Percentiles rank a stretch among this genome's conserved stretches.
These are phyloP conservation scores for Cinchona pubescens DNA, from an alignment of 257 asterid species.

Conservation along the genomic window DNA sequence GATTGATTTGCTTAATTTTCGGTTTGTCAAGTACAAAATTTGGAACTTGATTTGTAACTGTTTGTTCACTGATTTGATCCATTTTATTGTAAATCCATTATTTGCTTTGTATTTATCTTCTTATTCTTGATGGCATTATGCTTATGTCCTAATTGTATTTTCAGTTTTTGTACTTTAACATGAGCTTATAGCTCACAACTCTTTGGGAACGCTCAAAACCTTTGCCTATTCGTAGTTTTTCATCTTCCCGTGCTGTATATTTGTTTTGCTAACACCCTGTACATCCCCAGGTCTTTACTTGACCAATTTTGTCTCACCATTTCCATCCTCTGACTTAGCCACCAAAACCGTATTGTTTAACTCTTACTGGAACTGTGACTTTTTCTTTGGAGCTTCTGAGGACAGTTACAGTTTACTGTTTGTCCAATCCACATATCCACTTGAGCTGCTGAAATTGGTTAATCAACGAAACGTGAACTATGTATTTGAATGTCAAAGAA, in stretches of 20 bases:
- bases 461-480: neutral
- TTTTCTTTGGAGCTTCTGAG: neutral
- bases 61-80: neutral
- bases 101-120: neutral
- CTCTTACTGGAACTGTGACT: neutral
- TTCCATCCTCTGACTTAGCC: neutral
- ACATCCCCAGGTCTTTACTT: constrained; percentile 6
- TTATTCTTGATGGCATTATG: neutral
- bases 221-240: neutral
- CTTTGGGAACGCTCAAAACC: too few relatives aligned
- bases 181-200: neutral
- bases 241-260: neutral
- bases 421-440: neutral
- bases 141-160: neutral
- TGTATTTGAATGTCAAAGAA: neutral
- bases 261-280: neutral
- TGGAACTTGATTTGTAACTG: neutral
- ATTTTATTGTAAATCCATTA: neutral
- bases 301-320: neutral
- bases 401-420: neutral
- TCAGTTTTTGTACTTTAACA: neutral
- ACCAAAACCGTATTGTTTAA: neutral
- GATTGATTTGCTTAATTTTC: neutral
- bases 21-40: neutral
- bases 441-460: neutral